These are phyloP conservation scores for Ceratocystis albifundus DNA, from an alignment of 2,329 filamentous ascomycete species.

Conservation along the genomic window DNA sequence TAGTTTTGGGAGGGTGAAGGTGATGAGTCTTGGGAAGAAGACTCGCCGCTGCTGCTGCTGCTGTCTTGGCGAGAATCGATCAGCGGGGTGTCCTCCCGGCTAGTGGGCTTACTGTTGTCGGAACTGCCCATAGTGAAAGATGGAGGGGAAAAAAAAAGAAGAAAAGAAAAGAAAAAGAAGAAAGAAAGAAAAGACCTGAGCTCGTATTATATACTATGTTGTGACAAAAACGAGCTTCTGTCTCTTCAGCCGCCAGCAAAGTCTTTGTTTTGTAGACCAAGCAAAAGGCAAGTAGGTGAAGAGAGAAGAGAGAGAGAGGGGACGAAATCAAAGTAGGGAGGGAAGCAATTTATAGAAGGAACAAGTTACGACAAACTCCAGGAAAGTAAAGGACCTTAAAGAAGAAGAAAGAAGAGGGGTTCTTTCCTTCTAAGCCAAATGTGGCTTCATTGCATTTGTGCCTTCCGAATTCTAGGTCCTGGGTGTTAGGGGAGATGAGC, in stretches of 20 bases:
- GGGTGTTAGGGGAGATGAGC: neutral
- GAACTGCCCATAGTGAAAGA: slow-evolving; percentile 4
- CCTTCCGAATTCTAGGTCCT: neutral
- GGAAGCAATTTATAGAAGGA: neutral
- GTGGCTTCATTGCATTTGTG: neutral
- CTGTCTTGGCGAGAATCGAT: neutral
- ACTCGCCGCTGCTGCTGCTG: slow-evolving; percentile 21
- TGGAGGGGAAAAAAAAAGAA: too few species aligned
- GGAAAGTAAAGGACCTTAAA: neutral
- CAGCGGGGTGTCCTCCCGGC: slow-evolving; percentile 14
- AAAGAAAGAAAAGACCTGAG: neutral
- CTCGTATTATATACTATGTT: neutral
- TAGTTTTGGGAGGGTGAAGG: neutral
- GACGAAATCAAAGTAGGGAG: neutral
- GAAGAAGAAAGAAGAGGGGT: slow-evolving; percentile 2
- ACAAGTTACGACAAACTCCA: neutral
- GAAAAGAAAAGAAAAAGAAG: too few species aligned
- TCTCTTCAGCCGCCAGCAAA: slow-evolving; percentile 3
- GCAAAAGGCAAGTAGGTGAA: neutral
- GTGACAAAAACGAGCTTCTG: neutral
- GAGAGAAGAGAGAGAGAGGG: neutral
- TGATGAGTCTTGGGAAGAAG: slow-evolving; percentile 10
- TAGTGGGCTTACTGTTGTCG: neutral
- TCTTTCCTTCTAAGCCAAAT: slow-evolving; percentile 3
- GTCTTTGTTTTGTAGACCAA: neutral